Evolutionary conservation across 352 stramenopile species (phyloP).

Genomic region (Phytophthora uliginosa): DNA sequence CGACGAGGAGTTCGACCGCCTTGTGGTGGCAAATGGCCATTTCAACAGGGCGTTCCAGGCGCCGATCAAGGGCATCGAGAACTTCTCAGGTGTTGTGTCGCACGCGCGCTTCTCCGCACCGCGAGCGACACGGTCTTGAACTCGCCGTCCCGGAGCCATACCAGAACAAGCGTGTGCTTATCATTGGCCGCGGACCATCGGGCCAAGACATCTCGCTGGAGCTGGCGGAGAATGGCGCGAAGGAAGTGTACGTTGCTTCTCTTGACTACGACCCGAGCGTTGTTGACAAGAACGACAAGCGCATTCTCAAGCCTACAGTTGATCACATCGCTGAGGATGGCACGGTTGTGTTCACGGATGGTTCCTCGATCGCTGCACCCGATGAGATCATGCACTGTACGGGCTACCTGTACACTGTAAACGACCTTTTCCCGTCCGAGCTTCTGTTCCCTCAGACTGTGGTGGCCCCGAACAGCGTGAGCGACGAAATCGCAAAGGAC

Average conservation of each 20-base stretch:
- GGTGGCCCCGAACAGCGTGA: slow-evolving; percentile 22
- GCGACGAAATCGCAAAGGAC: slow-evolving; percentile 22
- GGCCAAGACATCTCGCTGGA: slow-evolving; percentile 81
- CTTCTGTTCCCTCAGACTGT: slow-evolving; percentile 49
- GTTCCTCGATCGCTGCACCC: slow-evolving; percentile 43
- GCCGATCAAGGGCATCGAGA: slow-evolving; percentile 58
- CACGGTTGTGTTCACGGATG: slow-evolving; percentile 60
- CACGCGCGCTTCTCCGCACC: slow-evolving; percentile 62
- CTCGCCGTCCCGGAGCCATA: slow-evolving; percentile 43
- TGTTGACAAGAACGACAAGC: slow-evolving; percentile 37
- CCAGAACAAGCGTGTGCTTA: slow-evolving; percentile 57
- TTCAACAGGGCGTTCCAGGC: slow-evolving; percentile 64
- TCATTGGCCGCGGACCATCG: slow-evolving; percentile 75
- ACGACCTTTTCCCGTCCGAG: slow-evolving; percentile 48
- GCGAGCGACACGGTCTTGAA: too few relatives aligned
- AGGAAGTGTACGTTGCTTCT: slow-evolving; percentile 63
- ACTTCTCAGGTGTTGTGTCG: slow-evolving; percentile 44
- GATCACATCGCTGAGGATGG: slow-evolving; percentile 51
- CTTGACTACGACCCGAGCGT: slow-evolving; percentile 42
- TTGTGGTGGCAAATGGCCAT: slow-evolving; percentile 78
- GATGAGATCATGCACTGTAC: slow-evolving; percentile 83
- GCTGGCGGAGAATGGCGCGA: slow-evolving; percentile 42
- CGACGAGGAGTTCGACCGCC: slow-evolving; percentile 67
- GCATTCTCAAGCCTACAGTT: slow-evolving; percentile 61
- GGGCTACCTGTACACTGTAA: slow-evolving; percentile 72